Conservation (phyloP, 108 stramenopile genomes). For the Heterococcus sp. region DNA sequence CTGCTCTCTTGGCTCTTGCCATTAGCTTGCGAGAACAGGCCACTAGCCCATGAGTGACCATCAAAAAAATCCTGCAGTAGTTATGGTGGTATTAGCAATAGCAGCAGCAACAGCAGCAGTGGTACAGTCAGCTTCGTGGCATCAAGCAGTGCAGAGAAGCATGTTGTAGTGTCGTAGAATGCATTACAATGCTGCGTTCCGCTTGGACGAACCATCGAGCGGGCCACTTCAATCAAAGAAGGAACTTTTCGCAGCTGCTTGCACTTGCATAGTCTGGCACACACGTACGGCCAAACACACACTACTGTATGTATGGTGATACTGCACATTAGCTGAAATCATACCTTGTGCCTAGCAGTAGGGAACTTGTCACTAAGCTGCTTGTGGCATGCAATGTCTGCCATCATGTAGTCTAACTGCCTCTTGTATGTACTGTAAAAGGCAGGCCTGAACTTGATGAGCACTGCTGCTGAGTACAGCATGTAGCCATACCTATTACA, state of each 20-base stretch:
- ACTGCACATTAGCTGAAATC: slow-evolving; percentile 6
- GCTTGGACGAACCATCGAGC: no score
- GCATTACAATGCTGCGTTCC: no score
- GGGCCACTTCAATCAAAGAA: no score
- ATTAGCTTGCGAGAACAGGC: slow-evolving; percentile 61
- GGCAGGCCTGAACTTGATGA: slow-evolving; percentile 16
- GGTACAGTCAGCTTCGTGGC: no score
- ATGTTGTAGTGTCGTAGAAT: no score
- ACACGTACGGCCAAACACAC: no score
- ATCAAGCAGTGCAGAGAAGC: no score
- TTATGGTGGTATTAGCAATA: background rate
- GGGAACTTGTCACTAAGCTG: slow-evolving; percentile 23
- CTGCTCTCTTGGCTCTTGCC: slow-evolving; percentile 95
- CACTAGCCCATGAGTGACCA: slow-evolving; percentile 52
- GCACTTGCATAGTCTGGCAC: no score
- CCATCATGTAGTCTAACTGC: slow-evolving; percentile 39
- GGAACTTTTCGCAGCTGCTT: no score
- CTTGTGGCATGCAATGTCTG: slow-evolving; percentile 30
- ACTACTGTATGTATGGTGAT: no score
- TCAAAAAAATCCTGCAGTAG: slow-evolving; percentile 30
- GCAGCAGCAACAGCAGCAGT: no score
- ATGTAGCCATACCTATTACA: slow-evolving; percentile 52
- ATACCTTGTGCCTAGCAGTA: slow-evolving; percentile 51
- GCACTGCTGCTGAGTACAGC: slow-evolving; percentile 46
- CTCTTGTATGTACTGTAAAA: slow-evolving; percentile 41